Conservation (phyloP, 768 basidiomycete genomes). For the Jaapia argillacea region DNA sequence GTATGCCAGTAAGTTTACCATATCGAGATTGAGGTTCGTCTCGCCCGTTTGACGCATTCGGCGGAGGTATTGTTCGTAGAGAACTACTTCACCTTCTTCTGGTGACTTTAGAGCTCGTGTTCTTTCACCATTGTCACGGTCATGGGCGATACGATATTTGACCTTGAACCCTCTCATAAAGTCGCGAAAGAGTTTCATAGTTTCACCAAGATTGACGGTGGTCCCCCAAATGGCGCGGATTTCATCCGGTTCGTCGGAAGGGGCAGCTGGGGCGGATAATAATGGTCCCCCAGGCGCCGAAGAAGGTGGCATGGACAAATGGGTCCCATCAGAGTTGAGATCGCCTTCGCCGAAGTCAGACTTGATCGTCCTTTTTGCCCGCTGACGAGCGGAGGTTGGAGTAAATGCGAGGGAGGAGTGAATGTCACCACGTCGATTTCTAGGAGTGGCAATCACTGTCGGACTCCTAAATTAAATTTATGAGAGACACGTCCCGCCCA, state of each 20-base stretch:
- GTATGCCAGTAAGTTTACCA: slow-evolving; percentile 78
- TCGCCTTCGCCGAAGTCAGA: slow-evolving; percentile 16
- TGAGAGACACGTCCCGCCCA: not conserved
- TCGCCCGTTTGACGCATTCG: slow-evolving; percentile 89
- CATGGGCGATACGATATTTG: slow-evolving; percentile 72
- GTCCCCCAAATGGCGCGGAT: slow-evolving; percentile 97
- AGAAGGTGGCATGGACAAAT: slow-evolving; percentile 47
- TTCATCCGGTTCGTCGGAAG: slow-evolving; percentile 70
- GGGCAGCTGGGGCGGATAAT: slow-evolving; percentile 53
- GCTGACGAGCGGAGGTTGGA: slow-evolving; percentile 25
- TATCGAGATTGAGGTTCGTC: slow-evolving; percentile 87
- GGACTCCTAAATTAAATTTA: slow-evolving; percentile 38
- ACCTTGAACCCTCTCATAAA: slow-evolving; percentile 90
- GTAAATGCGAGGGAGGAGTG: slow-evolving; percentile 69
- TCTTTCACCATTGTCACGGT: slow-evolving; percentile 48
- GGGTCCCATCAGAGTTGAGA: slow-evolving; percentile 48
- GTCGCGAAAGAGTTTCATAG: slow-evolving; percentile 83
- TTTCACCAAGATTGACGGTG: slow-evolving; percentile 83
- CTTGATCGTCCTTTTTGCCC: not conserved
- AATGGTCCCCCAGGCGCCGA: slow-evolving; percentile 36
- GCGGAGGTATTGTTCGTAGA: slow-evolving; percentile 77
- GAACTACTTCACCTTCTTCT: slow-evolving; percentile 52
- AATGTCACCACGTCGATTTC: slow-evolving; percentile 80
- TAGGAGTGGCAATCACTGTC: slow-evolving; percentile 43
- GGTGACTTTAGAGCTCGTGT: slow-evolving; percentile 45